These are phyloP conservation scores for Priceomyces melissophilus DNA, from an alignment of 805 yeast genomes.

Conservation along the genomic window DNA sequence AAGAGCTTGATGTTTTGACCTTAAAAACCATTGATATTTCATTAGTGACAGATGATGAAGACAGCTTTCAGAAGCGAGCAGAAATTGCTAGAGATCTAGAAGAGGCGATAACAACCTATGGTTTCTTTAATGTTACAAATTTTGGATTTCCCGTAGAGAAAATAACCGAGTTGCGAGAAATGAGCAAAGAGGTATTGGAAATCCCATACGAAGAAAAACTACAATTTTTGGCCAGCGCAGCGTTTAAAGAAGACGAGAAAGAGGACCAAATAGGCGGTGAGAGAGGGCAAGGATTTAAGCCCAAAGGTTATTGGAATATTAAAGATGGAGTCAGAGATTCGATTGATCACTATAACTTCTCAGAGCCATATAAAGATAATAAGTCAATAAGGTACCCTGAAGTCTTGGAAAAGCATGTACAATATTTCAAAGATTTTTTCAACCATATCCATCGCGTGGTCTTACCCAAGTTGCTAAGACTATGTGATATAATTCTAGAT, in stretches of 20 bases:
- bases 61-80: slow-evolving; percentile 24
- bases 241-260: slow-evolving; percentile 23
- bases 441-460: slow-evolving; percentile 35
- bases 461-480: slow-evolving; percentile 30
- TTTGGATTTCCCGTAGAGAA: slow-evolving; percentile 18
- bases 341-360: slow-evolving; percentile 42
- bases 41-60: slow-evolving; percentile 33
- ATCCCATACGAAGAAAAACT: slow-evolving; percentile 24
- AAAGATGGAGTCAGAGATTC: slow-evolving; percentile 41
- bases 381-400: slow-evolving; percentile 31
- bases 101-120: slow-evolving; percentile 37
- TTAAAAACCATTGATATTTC: slow-evolving; percentile 36
- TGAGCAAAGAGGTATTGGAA: slow-evolving; percentile 23
- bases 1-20: slow-evolving; percentile 16
- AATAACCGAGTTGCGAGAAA: slow-evolving; percentile 17
- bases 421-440: slow-evolving; percentile 39
- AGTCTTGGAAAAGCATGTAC: slow-evolving; percentile 33
- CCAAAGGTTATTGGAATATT: slow-evolving; percentile 47
- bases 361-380: slow-evolving; percentile 34
- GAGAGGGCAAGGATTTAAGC: slow-evolving; percentile 47
- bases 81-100: slow-evolving; percentile 36
- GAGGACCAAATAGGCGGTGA: slow-evolving; percentile 40
- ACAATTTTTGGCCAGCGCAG: slow-evolving; percentile 27
- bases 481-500: slow-evolving; percentile 45
- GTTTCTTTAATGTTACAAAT: slow-evolving; percentile 40